A percentile compares a stretch with the other conserved stretches of the same genome.
These are phyloP conservation scores for Microascus cirrosus DNA, from an alignment of 2,329 filamentous ascomycete genomes.

Conservation along the genomic window DNA sequence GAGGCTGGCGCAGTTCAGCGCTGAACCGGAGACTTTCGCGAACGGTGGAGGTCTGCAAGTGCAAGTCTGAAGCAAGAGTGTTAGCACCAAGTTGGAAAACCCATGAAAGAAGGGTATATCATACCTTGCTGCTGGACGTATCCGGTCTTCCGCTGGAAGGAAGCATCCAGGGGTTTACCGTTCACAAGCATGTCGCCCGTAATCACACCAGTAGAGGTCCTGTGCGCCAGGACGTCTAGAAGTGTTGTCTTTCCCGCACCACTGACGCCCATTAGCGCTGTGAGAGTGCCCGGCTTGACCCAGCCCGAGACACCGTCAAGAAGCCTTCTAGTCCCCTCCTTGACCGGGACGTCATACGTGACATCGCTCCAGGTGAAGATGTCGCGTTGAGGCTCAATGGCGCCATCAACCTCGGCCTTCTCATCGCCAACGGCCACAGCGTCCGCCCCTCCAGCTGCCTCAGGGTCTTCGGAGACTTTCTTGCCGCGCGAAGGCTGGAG, in stretches of 20 bases:
- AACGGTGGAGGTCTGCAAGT: slow-evolving; percentile 43
- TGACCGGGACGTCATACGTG: slow-evolving; percentile 48
- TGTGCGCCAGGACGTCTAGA: slow-evolving; percentile 51
- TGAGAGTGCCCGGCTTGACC: slow-evolving; percentile 65
- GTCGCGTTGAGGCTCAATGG: slow-evolving; percentile 31
- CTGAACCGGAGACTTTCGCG: slow-evolving; percentile 43
- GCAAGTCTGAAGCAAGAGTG: slow-evolving; percentile 29
- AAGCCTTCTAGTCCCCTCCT: slow-evolving; percentile 53
- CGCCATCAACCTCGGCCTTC: slow-evolving; percentile 8
- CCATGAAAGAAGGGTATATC: background rate
- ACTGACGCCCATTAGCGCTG: slow-evolving; percentile 51
- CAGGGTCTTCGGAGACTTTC: slow-evolving; percentile 15
- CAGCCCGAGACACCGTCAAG: slow-evolving; percentile 62
- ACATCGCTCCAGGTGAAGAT: slow-evolving; percentile 75
- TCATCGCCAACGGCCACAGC: slow-evolving; percentile 35
- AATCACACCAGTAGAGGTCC: slow-evolving; percentile 61
- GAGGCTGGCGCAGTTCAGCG: slow-evolving; percentile 46
- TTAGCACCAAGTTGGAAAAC: background rate
- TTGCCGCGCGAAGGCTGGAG: slow-evolving; percentile 25
- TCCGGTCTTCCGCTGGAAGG: slow-evolving; percentile 61
- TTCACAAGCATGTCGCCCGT: slow-evolving; percentile 60
- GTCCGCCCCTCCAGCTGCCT: slow-evolving; percentile 32
- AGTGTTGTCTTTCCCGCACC: slow-evolving; percentile 53
- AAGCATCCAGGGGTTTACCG: slow-evolving; percentile 51
- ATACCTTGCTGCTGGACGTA: slow-evolving; percentile 61